Conservation (phyloP, 139 green algal species). For the Bryopsis sp. region DNA sequence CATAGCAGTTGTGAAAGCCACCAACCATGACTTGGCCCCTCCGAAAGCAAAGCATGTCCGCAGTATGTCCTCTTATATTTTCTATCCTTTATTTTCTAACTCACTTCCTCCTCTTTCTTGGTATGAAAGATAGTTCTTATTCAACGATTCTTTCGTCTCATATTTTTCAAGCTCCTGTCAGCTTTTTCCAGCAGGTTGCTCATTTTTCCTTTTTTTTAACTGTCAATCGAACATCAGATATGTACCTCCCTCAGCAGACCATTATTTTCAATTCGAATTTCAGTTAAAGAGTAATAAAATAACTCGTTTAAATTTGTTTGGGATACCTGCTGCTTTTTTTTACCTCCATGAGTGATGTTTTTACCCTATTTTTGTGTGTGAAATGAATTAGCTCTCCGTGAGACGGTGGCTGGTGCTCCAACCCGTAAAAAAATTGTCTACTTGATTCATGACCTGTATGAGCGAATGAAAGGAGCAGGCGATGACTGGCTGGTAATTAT, state of each 20-base stretch:
- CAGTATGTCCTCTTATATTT: neutral
- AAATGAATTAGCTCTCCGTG: constrained; percentile 4
- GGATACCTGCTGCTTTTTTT: too few species aligned
- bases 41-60: constrained; percentile 26
- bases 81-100: neutral
- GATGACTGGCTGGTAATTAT: constrained; percentile 13
- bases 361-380: neutral
- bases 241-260: too few species aligned
- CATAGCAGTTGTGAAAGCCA: constrained; percentile 24
- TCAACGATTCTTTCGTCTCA: too few species aligned
- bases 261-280: too few species aligned
- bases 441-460: constrained; percentile 19
- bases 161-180: too few species aligned
- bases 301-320: too few species aligned
- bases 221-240: too few species aligned
- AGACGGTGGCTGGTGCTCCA: neutral
- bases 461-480: neutral
- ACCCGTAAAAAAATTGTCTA: constrained; percentile 19
- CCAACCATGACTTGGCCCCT: constrained; percentile 22
- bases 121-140: too few species aligned
- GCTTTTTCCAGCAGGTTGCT: too few species aligned
- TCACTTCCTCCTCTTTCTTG: too few species aligned
- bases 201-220: too few species aligned
- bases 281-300: too few species aligned
- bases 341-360: neutral